A percentile compares a stretch with the other conserved stretches of the same genome.
These are phyloP conservation scores for Phytophthora ohioensis DNA, from an alignment of 352 stramenopile species.

Conservation along the genomic window DNA sequence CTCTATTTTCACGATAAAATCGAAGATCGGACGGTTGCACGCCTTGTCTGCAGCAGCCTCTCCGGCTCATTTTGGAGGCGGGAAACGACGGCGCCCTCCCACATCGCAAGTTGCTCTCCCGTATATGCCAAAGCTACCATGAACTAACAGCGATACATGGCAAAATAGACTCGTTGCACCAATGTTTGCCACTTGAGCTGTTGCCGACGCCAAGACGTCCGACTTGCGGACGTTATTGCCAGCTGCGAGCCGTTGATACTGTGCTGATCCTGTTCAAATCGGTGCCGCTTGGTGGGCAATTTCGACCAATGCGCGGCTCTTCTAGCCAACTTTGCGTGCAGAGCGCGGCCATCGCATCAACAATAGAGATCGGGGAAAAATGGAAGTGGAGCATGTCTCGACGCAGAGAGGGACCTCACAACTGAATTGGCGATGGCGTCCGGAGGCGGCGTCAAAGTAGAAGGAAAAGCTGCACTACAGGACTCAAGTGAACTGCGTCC, in stretches of 20 bases:
- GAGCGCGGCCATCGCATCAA: slow-evolving; percentile 1
- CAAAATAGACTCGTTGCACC: no score
- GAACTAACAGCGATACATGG: no score
- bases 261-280: slow-evolving; percentile 3
- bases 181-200: no score
- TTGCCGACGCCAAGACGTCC: no score
- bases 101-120: not conserved
- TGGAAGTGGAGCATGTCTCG: slow-evolving; percentile 35
- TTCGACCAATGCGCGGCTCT: not conserved
- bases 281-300: not conserved
- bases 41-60: slow-evolving; percentile 18
- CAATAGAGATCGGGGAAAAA: slow-evolving; percentile 31
- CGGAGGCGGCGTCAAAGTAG: slow-evolving; percentile 19
- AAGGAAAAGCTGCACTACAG: slow-evolving; percentile 8
- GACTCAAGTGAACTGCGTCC: slow-evolving; percentile 20
- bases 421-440: slow-evolving; percentile 39
- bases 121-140: not conserved
- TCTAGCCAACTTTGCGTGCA: slow-evolving; percentile 26
- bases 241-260: no score
- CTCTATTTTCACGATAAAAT: slow-evolving; percentile 39
- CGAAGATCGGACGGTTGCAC: slow-evolving; percentile 31
- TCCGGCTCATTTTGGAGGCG: slow-evolving; percentile 26
- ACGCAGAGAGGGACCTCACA: slow-evolving; percentile 28
- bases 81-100: not conserved
- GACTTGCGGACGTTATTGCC: no score